phyloP scores from a whole-genome alignment of 192 early-diverging fungal species.

The Entrophospora sp. region DNA sequence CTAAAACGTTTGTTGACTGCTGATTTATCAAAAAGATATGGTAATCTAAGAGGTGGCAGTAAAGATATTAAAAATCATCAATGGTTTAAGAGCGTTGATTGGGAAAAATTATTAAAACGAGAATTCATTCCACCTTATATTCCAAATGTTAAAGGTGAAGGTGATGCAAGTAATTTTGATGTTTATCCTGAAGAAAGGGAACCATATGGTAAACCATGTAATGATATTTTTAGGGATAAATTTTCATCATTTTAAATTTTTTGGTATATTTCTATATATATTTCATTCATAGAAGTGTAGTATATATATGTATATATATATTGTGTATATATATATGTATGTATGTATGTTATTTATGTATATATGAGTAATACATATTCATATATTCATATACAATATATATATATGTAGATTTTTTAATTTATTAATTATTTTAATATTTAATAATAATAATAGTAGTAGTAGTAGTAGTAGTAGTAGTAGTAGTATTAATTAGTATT shows the following conservation, averaged over 20 bases:
- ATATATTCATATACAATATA: no score
- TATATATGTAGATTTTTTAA: no score
- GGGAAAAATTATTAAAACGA: slow-evolving; percentile 62
- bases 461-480: no score
- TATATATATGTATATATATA: no score
- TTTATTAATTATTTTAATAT: no score
- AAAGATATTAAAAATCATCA: slow-evolving; percentile 88
- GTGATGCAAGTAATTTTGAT: slow-evolving; percentile 94
- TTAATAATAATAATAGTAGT: no score
- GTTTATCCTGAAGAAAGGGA: slow-evolving; percentile 87
- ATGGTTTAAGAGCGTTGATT: slow-evolving; percentile 94
- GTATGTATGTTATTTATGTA: no score
- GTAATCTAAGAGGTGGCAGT: slow-evolving; percentile 76
- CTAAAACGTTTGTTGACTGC: slow-evolving; percentile 69
- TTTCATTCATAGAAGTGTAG: no score
- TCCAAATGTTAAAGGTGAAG: slow-evolving; percentile 70
- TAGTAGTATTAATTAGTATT: no score
- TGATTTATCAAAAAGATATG: slow-evolving; percentile 79
- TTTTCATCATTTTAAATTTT: slow-evolving; percentile 10
- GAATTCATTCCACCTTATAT: slow-evolving; percentile 81
- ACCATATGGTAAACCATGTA: slow-evolving; percentile 58
- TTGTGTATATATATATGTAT: no score
- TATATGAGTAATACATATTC: no score
- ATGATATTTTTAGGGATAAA: slow-evolving; percentile 13
- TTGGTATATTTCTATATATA: background rate